A percentile compares a stretch with the other conserved stretches of the same genome.
These are phyloP conservation scores for Cyberlindnera americana DNA, from an alignment of 805 yeast species.

Conservation along the genomic window DNA sequence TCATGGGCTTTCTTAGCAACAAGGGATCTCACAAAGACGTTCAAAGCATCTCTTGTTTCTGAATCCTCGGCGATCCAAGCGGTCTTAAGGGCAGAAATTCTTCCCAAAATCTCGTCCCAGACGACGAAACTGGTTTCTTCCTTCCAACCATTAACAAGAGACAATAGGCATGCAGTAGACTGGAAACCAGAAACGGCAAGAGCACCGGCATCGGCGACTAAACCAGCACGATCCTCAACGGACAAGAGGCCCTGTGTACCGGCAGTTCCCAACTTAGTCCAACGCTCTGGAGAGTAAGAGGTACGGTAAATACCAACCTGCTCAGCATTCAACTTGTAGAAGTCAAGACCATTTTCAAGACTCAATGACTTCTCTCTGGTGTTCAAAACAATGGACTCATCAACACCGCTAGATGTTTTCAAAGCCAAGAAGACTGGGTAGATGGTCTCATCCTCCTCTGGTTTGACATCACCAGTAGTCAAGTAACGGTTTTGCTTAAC, in stretches of 20 bases:
- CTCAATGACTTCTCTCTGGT: constrained; percentile 44
- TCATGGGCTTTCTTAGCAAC: constrained; percentile 49
- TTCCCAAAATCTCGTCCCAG: constrained; percentile 57
- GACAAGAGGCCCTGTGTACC: constrained; percentile 56
- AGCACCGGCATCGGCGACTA: constrained; percentile 76
- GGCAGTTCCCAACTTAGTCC: constrained; percentile 62
- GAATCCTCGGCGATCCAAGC: constrained; percentile 56
- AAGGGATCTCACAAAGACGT: constrained; percentile 50
- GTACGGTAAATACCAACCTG: constrained; percentile 77
- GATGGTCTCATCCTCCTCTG: constrained; percentile 65
- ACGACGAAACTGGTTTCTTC: constrained; percentile 60
- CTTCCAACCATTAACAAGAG: constrained; percentile 58
- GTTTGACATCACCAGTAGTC: constrained; percentile 71
- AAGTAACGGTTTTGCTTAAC: constrained; percentile 73
- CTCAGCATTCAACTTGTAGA: constrained; percentile 69
- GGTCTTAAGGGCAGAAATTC: constrained; percentile 44
- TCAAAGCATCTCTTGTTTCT: constrained; percentile 44
- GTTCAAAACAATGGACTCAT: constrained; percentile 54
- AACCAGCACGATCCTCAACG: constrained; percentile 74
- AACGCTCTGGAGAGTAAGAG: constrained; percentile 63
- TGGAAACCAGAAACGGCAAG: constrained; percentile 69
- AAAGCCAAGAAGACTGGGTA: constrained; percentile 72
- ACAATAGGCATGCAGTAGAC: constrained; percentile 56
- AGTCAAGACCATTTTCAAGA: constrained; percentile 41
- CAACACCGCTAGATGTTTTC: constrained; percentile 55